These are phyloP conservation scores for Fragaria iinumae DNA, from an alignment of 306 rosid species.

Conservation along the genomic window DNA sequence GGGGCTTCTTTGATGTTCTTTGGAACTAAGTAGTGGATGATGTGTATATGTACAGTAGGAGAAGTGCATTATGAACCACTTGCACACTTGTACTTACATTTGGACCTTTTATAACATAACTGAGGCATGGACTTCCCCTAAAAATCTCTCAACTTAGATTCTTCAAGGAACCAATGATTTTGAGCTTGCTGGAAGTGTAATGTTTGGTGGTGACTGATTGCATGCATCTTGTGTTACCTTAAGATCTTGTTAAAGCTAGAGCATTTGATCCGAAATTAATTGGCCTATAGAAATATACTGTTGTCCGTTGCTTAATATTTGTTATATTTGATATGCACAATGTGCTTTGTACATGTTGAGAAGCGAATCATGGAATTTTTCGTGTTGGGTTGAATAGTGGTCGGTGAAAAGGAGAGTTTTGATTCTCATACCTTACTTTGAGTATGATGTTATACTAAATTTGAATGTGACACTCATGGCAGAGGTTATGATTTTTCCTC, in stretches of 20 bases:
- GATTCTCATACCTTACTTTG: background rate
- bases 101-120: background rate
- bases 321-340: background rate
- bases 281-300: background rate
- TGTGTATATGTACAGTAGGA: background rate
- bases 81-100: background rate
- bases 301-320: background rate
- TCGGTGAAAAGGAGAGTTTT: background rate
- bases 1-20: background rate
- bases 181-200: background rate
- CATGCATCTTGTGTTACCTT: background rate
- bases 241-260: background rate
- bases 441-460: background rate
- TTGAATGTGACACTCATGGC: background rate
- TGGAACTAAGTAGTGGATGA: slow-evolving; percentile 12
- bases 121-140: background rate
- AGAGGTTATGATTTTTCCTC: background rate
- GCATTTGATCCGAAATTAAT: background rate
- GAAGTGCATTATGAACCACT: slow-evolving; percentile 8
- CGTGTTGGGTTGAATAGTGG: background rate
- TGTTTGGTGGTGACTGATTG: background rate
- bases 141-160: background rate
- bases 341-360: background rate
- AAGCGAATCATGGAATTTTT: background rate
- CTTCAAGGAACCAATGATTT: slow-evolving; percentile 7